Conservation (phyloP, 164 flowering plant species). For the Akebia trifoliata region DNA sequence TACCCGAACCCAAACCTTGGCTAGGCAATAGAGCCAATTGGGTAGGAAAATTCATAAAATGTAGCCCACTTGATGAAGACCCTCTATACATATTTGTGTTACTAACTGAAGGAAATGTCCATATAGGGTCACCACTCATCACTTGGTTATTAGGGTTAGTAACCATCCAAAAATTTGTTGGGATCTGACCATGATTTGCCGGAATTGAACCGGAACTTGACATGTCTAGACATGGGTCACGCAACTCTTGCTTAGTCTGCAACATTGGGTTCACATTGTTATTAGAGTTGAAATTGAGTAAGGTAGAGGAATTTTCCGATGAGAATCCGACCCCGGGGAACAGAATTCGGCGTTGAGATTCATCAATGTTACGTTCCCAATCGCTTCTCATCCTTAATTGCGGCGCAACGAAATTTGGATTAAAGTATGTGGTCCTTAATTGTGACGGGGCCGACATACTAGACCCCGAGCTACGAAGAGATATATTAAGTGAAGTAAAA, state of each 20-base stretch:
- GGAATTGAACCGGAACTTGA: slow-evolving; percentile 44
- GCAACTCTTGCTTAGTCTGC: slow-evolving; percentile 46
- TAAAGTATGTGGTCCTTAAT: slow-evolving; percentile 33
- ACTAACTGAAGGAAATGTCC: slow-evolving; percentile 41
- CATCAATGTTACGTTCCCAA: slow-evolving; percentile 32
- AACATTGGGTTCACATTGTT: slow-evolving; percentile 18
- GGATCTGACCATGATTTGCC: slow-evolving; percentile 47
- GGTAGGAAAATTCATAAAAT: slow-evolving; percentile 66
- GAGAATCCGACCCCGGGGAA: slow-evolving; percentile 28
- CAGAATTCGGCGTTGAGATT: slow-evolving; percentile 22
- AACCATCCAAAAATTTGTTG: slow-evolving; percentile 85
- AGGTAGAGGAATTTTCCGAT: slow-evolving; percentile 18
- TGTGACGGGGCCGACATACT: slow-evolving; percentile 50
- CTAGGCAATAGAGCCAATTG: slow-evolving; percentile 53
- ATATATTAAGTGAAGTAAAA: slow-evolving; percentile 63
- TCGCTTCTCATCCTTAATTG: slow-evolving; percentile 33
- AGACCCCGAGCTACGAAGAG: slow-evolving; percentile 63
- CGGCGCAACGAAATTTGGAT: slow-evolving; percentile 26
- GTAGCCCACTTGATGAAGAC: slow-evolving; percentile 47
- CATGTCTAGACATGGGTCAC: slow-evolving; percentile 36
- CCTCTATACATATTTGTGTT: slow-evolving; percentile 41
- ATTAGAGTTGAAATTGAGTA: slow-evolving; percentile 28
- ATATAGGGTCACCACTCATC: slow-evolving; percentile 38
- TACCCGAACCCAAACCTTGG: slow-evolving; percentile 42
- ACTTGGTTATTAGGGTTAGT: slow-evolving; percentile 54